Evolutionary conservation across 768 basidiomycete genomes (phyloP), one percentile per base, ranked within the genome.

Genomic region (Paxillus rubicundulus): DNA sequence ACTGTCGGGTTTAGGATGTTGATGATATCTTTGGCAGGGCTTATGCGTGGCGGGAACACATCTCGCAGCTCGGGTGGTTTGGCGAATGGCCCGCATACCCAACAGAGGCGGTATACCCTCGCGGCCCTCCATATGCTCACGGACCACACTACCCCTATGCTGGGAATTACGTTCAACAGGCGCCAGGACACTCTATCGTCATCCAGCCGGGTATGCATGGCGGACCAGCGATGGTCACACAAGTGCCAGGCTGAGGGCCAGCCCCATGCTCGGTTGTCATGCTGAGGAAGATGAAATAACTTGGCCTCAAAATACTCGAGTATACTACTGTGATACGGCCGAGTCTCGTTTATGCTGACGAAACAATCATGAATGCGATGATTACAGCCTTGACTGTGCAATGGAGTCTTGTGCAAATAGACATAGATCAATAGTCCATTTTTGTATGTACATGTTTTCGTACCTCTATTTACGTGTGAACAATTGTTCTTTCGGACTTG

Each of bases 1-100:
- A 9, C 37, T 40, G 16, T n/a, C 9, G 33, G 36, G 21, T 49
- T 36, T 34, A 9, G 24, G 4, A 18, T 36, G 44, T 9, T 12
- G 32, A 50, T 59, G 20, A 57, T 27, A 5, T 38, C 34, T 37
- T 38, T 30, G 33, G 27, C 33, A 67, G 66, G 9, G 34, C 51
- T 40, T 69, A 64, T 32, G 72, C 68, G 12, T 74, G 71, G 72
- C 51, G 54, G 21, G 60, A 65, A 53, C 61, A 69, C 52, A 70
- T 75, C 54, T 59, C 68, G 74, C 86, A 89, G 58, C 76, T 91
- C 9, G 85, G 84, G 2, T 90, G 89, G 89, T 90, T 85, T 61
- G 82, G 82, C 43, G 83, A 90, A 73, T 72, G 73, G 58, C 86
- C 86, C 20, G 85, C 84, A 36, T 85, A 82, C 62, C 68, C 68